phyloP scores from a whole-genome alignment of 2,329 filamentous ascomycete species.

The Botrytis deweyae region DNA sequence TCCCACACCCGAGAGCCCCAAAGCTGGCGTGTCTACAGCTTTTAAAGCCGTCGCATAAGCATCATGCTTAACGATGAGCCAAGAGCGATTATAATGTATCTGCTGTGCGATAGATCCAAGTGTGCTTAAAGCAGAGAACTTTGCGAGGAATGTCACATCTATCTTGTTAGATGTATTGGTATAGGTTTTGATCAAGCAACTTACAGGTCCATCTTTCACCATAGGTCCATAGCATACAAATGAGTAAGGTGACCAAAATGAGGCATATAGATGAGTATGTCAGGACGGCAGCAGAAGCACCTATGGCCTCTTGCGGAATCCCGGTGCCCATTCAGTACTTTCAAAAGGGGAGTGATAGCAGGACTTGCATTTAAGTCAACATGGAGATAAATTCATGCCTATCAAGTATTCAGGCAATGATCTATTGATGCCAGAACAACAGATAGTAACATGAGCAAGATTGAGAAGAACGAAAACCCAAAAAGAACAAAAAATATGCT shows the following conservation, averaged over 20 bases:
- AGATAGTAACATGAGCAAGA: background rate
- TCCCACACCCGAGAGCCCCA: constrained; percentile 46
- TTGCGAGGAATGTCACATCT: constrained; percentile 37
- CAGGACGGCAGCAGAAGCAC: constrained; percentile 34
- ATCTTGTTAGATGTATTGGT: background rate
- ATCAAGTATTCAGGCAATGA: background rate
- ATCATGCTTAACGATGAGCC: constrained; percentile 31
- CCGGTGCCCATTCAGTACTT: constrained; percentile 20
- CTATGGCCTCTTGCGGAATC: constrained; percentile 33
- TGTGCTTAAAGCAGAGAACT: constrained; percentile 35
- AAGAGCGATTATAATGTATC: constrained; percentile 35
- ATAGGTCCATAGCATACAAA: constrained; percentile 36
- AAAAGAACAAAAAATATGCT: background rate
- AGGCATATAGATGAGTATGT: constrained; percentile 37
- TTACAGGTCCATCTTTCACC: constrained; percentile 39
- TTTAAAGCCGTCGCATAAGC: constrained; percentile 42
- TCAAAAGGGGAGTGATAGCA: background rate
- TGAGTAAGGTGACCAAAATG: constrained; percentile 29
- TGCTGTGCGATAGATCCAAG: constrained; percentile 37
- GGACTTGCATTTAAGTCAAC: constrained; percentile 14
- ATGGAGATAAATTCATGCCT: background rate
- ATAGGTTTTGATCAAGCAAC: background rate
- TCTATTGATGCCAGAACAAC: constrained; percentile 1
- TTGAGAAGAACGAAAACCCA: background rate
- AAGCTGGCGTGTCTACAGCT: constrained; percentile 43